Base-by-base conservation (phyloP, 2,329 filamentous ascomycete genomes). In the Fusarium acutatum region DNA sequence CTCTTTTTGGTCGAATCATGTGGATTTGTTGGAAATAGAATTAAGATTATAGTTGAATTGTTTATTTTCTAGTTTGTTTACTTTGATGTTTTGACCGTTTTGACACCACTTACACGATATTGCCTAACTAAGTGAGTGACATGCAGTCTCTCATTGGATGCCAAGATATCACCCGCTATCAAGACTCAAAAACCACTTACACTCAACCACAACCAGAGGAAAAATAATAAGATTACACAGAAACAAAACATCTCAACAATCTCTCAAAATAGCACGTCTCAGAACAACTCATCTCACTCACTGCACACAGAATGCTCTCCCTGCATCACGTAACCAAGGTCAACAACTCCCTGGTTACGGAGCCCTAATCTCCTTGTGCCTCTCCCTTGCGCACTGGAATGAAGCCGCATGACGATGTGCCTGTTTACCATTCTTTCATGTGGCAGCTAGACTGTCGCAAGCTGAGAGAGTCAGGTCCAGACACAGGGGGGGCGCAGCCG, bases 311-410 rank as follows among this genome's bases (percentile, higher is more conserved):
- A 40, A 49, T 7, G 7, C 30, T 24, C 67, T 64, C 67, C 67
- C 40, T 69, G 59, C 67, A 53, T 53, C 44, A 40, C 11, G 34
- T 47, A 34, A 40, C 50, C 44, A 43, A 49, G 46, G 35, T 35
- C 65, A 54, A 47, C 52, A 70, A 32, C 70, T 73, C 70, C 70
- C 70, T 64, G 57, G 26, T 44, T 67, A 62, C 62, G 70, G 60
- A 70, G 60, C 52, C 43, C 37, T 26, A 69, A 73, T 71, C 59
- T 73, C 70, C 24, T 67, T 32, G 22, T 57, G 24, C 44, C 37
- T 28, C 69, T 66, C 70, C 71, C 71, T 73, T 73, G 70, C 66
- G 66, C 47, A 38, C 40, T 73, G 71, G 71, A 73, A 73, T 73
- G 71, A 60, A 62, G 41, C 46, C 49, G 41, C 52, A 73, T 71